A percentile compares a stretch with the other conserved stretches of the same genome.
These are phyloP conservation scores for Jatropha multifida DNA, from an alignment of 441 rosid genomes.

Conservation along the genomic window DNA sequence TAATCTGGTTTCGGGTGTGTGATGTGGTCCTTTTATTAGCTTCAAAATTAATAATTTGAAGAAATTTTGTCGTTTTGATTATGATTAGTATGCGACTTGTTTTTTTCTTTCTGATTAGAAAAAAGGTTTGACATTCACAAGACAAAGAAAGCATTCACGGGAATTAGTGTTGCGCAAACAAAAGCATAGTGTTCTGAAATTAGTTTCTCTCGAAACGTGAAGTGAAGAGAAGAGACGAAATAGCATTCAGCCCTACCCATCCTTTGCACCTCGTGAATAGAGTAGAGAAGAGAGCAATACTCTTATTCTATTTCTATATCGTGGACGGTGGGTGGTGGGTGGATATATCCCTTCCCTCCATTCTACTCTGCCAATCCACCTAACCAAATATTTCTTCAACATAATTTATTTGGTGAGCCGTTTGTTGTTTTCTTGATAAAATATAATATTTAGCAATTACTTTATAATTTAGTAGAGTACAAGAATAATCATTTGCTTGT, in stretches of 20 bases:
- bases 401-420: no score
- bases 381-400: no score
- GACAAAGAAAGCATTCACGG: background rate
- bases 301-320: no score
- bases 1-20: no score
- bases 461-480: background rate
- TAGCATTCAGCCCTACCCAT: conserved; percentile 25
- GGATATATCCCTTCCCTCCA: no score
- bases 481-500: background rate
- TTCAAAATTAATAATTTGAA: background rate
- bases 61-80: background rate
- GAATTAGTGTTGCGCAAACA: conserved; percentile 17
- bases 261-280: conserved; percentile 18
- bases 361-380: no score
- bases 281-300: no score
- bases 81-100: background rate
- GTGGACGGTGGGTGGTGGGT: no score
- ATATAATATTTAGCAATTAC: no score
- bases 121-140: background rate
- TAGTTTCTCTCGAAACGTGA: background rate
- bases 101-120: background rate
- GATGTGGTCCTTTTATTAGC: no score
- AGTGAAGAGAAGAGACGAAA: conserved; percentile 22
- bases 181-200: background rate
- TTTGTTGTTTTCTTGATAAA: no score